phyloP scores from a whole-genome alignment of 495 filamentous ascomycete genomes.

The Neurospora sp. region DNA sequence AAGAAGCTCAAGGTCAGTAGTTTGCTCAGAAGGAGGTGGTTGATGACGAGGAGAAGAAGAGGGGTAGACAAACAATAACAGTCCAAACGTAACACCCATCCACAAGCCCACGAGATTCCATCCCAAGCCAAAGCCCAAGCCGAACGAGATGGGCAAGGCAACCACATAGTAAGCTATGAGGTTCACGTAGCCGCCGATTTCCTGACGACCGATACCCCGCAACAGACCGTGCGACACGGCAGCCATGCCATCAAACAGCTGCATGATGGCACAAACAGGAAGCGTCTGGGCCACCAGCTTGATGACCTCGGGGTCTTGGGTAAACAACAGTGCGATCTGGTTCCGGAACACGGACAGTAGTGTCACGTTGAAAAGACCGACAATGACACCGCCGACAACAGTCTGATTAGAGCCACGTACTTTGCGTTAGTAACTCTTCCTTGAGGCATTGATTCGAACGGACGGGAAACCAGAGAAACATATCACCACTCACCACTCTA shows the following conservation, averaged over 20 bases:
- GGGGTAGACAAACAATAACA: slow-evolving; percentile 40
- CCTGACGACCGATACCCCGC: slow-evolving; percentile 73
- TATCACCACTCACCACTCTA: slow-evolving; percentile 43
- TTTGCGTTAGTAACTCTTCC: slow-evolving; percentile 2
- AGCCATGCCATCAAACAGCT: slow-evolving; percentile 74
- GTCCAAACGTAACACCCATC: slow-evolving; percentile 65
- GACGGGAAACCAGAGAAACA: neutral
- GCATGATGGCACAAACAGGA: slow-evolving; percentile 75
- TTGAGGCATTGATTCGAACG: neutral
- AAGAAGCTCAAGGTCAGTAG: neutral
- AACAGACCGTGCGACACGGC: slow-evolving; percentile 73
- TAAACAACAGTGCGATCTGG: slow-evolving; percentile 70
- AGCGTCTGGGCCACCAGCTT: slow-evolving; percentile 59
- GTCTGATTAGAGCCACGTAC: slow-evolving; percentile 20
- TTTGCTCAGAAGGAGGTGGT: neutral
- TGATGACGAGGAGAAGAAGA: neutral
- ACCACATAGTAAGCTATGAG: slow-evolving; percentile 76
- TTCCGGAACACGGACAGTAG: slow-evolving; percentile 52
- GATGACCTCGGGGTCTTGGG: slow-evolving; percentile 68
- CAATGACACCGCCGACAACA: slow-evolving; percentile 49
- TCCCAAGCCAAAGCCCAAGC: slow-evolving; percentile 56
- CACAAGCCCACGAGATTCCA: slow-evolving; percentile 74
- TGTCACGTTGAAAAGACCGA: slow-evolving; percentile 68
- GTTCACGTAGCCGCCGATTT: slow-evolving; percentile 81
- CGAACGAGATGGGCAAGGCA: slow-evolving; percentile 75